phyloP scores from a whole-genome alignment of 768 basidiomycete genomes.

The Suillus occidentalis region DNA sequence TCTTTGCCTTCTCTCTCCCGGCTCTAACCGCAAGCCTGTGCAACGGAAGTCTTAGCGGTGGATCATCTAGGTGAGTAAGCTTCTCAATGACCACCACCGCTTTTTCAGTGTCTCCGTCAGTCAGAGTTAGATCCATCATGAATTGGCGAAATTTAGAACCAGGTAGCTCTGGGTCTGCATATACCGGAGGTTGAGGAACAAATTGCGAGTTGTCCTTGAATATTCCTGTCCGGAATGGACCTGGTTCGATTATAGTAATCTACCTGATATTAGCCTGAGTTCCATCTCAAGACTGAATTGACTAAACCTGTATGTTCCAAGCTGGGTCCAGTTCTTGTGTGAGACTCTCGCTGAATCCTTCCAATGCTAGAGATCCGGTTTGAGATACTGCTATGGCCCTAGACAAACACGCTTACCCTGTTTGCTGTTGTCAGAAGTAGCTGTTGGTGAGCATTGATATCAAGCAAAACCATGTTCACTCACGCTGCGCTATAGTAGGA shows the following conservation, averaged over 20 bases:
- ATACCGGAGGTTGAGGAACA: conserved; percentile 15
- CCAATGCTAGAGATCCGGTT: conserved; percentile 21
- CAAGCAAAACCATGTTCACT: neutral
- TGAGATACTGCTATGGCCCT: neutral
- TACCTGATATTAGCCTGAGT: neutral
- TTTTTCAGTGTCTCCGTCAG: conserved; percentile 22
- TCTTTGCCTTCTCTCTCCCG: conserved; percentile 14
- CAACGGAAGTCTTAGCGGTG: conserved; percentile 23
- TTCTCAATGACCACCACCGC: conserved; percentile 22
- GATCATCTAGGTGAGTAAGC: conserved; percentile 18
- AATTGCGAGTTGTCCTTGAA: neutral
- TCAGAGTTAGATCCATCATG: neutral
- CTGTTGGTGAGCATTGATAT: neutral
- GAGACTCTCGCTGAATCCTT: conserved; percentile 28
- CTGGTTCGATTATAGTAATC: conserved; percentile 9
- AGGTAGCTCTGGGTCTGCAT: conserved; percentile 13
- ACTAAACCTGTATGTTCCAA: conserved; percentile 31
- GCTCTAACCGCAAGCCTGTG: conserved; percentile 10
- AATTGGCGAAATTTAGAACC: conserved; percentile 5
- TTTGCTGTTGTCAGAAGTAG: conserved; percentile 10
- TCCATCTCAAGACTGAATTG: neutral
- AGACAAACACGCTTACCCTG: neutral
- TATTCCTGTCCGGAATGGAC: conserved; percentile 17
- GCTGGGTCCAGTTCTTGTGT: conserved; percentile 24
- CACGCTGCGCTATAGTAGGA: conserved; percentile 30